phyloP scores from a whole-genome alignment of 169 alveolate species.

The Plasmodium knowlesi region DNA sequence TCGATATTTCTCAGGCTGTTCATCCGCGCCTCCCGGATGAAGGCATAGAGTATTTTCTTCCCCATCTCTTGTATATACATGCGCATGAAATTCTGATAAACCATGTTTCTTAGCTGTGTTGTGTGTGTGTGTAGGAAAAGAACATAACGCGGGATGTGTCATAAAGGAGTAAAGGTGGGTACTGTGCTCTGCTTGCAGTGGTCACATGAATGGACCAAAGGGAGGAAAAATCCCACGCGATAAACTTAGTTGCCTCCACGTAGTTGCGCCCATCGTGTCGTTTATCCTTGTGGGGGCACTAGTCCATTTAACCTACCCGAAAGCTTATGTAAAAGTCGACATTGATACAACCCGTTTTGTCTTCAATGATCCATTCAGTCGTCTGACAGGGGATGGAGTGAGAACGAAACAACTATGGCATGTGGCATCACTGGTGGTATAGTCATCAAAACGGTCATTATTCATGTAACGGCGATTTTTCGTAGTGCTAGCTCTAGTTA shows the following conservation, averaged over 20 bases:
- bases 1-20: constrained; percentile 34
- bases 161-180: background rate
- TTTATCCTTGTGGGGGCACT: background rate
- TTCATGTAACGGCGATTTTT: background rate
- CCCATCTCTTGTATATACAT: constrained; percentile 61
- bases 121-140: background rate
- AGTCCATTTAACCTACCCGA: constrained; percentile 10
- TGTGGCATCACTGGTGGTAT: background rate
- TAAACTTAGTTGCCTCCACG: background rate
- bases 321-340: constrained; percentile 61
- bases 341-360: constrained; percentile 32
- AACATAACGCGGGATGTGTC: background rate
- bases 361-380: constrained; percentile 46
- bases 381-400: background rate
- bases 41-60: constrained; percentile 47
- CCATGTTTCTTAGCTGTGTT: constrained; percentile 29
- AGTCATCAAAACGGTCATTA: background rate
- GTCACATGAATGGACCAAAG: background rate
- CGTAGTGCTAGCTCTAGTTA: background rate
- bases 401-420: background rate
- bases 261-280: background rate
- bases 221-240: background rate
- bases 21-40: constrained; percentile 25
- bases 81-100: constrained; percentile 67
- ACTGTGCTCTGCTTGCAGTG: no score